Evolutionary conservation across 2,329 filamentous ascomycete genomes (phyloP).

Genomic region (Juglanconis juglandina): DNA sequence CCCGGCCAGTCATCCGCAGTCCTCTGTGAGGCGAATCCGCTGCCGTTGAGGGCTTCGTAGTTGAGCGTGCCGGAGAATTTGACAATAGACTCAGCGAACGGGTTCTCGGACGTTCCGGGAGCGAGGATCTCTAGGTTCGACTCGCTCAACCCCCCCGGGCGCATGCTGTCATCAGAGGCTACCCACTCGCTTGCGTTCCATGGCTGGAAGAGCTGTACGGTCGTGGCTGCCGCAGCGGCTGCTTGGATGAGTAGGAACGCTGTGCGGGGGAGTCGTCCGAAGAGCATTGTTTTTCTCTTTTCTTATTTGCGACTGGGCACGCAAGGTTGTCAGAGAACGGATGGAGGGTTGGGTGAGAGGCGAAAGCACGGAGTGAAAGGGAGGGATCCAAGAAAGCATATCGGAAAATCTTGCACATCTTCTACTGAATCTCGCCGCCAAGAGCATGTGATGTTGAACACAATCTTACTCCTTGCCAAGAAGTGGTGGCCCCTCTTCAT

Average conservation of each 20-base stretch:
- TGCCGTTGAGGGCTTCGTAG: slow-evolving; percentile 58
- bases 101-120: slow-evolving; percentile 22
- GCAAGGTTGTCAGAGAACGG: too few relatives aligned
- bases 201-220: slow-evolving; percentile 18
- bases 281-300: background rate
- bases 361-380: too few relatives aligned
- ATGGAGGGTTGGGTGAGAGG: too few relatives aligned
- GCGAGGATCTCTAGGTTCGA: slow-evolving; percentile 21
- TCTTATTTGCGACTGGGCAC: too few relatives aligned
- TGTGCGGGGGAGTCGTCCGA: too few relatives aligned
- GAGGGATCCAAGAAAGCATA: too few relatives aligned
- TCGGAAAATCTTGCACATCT: too few relatives aligned
- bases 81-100: slow-evolving; percentile 4
- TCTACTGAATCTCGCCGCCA: too few relatives aligned
- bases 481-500: too few relatives aligned
- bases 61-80: slow-evolving; percentile 56
- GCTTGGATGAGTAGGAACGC: background rate
- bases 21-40: slow-evolving; percentile 60
- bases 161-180: slow-evolving; percentile 54
- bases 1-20: slow-evolving; percentile 43
- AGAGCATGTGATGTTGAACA: too few relatives aligned
- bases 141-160: slow-evolving; percentile 48
- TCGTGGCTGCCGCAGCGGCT: background rate
- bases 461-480: too few relatives aligned
- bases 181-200: slow-evolving; percentile 54